phyloP scores from a whole-genome alignment of 2,329 filamentous ascomycete genomes.

The Calonectria hongkongensis region DNA sequence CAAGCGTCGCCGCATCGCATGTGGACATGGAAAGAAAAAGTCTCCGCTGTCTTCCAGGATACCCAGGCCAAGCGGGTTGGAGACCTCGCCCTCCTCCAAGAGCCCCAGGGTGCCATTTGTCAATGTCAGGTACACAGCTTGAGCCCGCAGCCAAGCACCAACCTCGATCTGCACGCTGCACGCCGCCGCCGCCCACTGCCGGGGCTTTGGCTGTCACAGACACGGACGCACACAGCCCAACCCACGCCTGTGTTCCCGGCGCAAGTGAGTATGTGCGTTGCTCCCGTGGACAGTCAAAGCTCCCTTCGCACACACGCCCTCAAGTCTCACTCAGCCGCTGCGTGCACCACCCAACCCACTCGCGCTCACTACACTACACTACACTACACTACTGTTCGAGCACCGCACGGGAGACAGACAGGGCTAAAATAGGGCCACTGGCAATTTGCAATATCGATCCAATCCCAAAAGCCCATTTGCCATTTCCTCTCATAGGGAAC shows the following conservation, averaged over 20 bases:
- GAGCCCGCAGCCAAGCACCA: constrained; percentile 19
- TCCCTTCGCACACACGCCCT: neutral
- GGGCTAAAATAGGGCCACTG: constrained; percentile 9
- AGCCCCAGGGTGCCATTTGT: constrained; percentile 22
- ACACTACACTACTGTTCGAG: neutral
- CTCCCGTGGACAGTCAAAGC: constrained; percentile 15
- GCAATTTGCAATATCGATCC: constrained; percentile 22
- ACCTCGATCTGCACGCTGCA: constrained; percentile 21
- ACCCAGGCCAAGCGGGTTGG: neutral
- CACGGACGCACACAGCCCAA: neutral
- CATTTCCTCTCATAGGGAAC: constrained; percentile 31
- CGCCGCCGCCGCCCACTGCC: constrained; percentile 4
- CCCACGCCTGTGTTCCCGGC: too few species aligned
- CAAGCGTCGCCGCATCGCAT: constrained; percentile 24
- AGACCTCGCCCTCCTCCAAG: neutral
- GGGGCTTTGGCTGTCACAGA: constrained; percentile 17
- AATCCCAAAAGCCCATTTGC: constrained; percentile 20
- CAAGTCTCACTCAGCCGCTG: neutral
- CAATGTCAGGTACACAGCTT: constrained; percentile 30
- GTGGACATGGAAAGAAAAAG: constrained; percentile 8
- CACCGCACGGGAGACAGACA: neutral
- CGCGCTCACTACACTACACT: too few species aligned
- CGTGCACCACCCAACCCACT: too few species aligned
- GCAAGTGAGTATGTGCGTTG: neutral
- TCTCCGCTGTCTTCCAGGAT: constrained; percentile 28